phyloP scores from a whole-genome alignment of 352 stramenopile species.

The Pythium dissotocum region DNA sequence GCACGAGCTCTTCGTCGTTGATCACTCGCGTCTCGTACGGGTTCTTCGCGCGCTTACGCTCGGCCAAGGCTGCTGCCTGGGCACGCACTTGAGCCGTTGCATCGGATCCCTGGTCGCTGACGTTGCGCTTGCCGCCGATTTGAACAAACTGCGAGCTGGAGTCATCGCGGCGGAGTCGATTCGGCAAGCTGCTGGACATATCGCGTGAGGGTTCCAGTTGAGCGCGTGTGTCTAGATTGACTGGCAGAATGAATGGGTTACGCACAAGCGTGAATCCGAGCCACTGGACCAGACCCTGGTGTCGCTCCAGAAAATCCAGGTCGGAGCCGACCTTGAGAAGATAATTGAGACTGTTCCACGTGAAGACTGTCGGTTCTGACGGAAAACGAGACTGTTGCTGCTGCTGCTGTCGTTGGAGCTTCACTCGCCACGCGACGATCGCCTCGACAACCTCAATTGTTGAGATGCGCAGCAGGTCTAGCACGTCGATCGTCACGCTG shows the following conservation, averaged over 20 bases:
- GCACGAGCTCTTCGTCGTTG: constrained; percentile 83
- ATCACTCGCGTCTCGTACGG: constrained; percentile 84
- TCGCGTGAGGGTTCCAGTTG: constrained; percentile 27
- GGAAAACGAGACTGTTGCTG: constrained; percentile 10
- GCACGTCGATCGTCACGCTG: constrained; percentile 72
- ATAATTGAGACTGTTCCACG: constrained; percentile 93
- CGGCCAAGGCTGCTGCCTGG: constrained; percentile 39
- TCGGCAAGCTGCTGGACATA: background rate
- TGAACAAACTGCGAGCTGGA: constrained; percentile 50
- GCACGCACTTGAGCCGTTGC: constrained; percentile 19
- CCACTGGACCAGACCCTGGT: constrained; percentile 74
- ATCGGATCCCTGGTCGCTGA: constrained; percentile 13
- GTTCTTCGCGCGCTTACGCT: constrained; percentile 68
- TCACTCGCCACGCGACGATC: constrained; percentile 70
- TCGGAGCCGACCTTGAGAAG: constrained; percentile 90
- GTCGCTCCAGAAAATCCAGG: constrained; percentile 88
- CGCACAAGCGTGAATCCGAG: constrained; percentile 81
- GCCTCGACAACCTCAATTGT: constrained; percentile 90
- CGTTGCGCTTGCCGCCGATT: constrained; percentile 54
- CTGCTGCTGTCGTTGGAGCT: constrained; percentile 28
- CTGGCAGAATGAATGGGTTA: constrained; percentile 88
- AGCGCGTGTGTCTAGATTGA: constrained; percentile 67
- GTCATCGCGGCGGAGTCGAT: constrained; percentile 13
- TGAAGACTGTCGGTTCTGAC: constrained; percentile 38
- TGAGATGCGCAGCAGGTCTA: constrained; percentile 84